Percentiles rank a stretch among this genome's conserved stretches.
Conservation (phyloP, 2,329 filamentous ascomycete species). For the Colletotrichum tofieldiae region DNA sequence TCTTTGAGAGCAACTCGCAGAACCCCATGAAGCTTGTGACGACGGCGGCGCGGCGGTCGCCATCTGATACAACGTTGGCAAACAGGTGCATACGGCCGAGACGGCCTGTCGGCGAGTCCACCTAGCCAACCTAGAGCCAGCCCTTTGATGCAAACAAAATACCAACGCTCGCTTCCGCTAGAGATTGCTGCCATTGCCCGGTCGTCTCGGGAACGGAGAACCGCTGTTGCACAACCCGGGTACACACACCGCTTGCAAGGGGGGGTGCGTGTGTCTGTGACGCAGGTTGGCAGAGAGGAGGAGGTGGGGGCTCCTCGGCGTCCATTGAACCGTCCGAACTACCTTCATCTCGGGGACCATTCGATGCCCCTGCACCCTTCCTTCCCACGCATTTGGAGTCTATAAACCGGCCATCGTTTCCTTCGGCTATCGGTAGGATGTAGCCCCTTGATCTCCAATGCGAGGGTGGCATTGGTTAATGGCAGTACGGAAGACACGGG, state of each 20-base stretch:
- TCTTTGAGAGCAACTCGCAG: too few species aligned
- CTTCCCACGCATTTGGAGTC: neutral
- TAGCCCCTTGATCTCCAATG: too few species aligned
- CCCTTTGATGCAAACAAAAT: neutral
- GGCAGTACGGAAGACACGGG: neutral
- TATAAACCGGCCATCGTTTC: neutral
- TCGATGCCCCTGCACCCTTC: neutral
- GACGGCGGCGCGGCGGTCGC: too few species aligned
- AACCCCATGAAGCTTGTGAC: too few species aligned
- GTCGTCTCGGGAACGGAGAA: too few species aligned
- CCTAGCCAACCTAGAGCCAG: neutral
- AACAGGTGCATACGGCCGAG: too few species aligned
- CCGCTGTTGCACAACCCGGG: neutral
- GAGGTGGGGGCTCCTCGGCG: neutral
- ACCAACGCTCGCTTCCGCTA: neutral
- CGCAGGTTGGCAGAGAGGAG: neutral
- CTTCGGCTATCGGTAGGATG: neutral
- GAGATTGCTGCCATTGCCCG: neutral
- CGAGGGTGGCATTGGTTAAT: neutral
- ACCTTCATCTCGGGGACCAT: constrained; percentile 3
- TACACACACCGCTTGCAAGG: neutral
- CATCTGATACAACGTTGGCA: too few species aligned
- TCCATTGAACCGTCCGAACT: neutral
- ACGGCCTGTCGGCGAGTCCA: too few species aligned
- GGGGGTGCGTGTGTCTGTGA: neutral